Evolutionary conservation across 1,284 basidiomycete species (phyloP), one percentile per base, ranked within the genome.

Genomic region (Leccinum cinnamomeum): DNA sequence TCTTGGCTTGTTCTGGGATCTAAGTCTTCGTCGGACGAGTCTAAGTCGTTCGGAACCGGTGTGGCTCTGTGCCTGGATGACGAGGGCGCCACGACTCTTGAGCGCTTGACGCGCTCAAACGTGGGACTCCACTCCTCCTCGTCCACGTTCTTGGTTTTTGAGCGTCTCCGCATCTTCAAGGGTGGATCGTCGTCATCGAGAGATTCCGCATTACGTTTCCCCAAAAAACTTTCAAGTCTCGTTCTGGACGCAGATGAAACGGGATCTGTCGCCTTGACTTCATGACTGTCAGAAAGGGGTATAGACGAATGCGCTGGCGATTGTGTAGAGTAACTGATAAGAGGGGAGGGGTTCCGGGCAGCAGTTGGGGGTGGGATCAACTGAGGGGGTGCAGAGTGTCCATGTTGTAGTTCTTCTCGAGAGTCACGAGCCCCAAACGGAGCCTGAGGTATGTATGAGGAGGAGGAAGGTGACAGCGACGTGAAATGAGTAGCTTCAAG

Each of bases 61-160:
- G 44, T 20, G 3, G 4, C 2, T 5, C 3, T 2, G 12, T 56
- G 55, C 14, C 53, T 28, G 11, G 57, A 30, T 3, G 55, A 46
- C 2, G 39, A 56, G 16, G 54, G 50, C 0, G 56, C 37, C 3
- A 8, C 35, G 3, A 16, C 4, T n/a, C 53, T 64, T 3, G 33
- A n/a, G 41, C 60, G 66, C 53, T 62, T 72, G 4, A 44, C 33
- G 6, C 64, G 66, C 48, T 51, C 58, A 16, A n/a, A 30, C 1
- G 1, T 41, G 0, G 73, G 73, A 2, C 10, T 62, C 72, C 72
- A 72, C n/a, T 72, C 70, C 2, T 71, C 70, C 2, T 75, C 70
- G 8, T 72, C 73, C n/a, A 39, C 18, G 11, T 64, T 59, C 54
- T 58, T 70, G n/a, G 23, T 37, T 30, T 61, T 72, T 7, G 56